Percentiles rank a stretch among this genome's conserved stretches.
Conservation (phyloP, 1,139 yeast genomes). For the Candida glucosophila region DNA sequence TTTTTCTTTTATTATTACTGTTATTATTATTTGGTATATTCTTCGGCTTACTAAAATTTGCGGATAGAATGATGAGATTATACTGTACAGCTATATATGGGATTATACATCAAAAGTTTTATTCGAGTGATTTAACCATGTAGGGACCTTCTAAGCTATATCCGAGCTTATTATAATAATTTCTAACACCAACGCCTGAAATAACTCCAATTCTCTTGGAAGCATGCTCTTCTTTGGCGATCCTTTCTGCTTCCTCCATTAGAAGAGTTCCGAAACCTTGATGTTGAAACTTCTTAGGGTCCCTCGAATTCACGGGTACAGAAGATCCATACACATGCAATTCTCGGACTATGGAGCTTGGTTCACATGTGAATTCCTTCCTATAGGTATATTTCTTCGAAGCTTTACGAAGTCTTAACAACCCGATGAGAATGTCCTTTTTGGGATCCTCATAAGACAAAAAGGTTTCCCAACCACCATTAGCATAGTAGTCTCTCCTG, state of each 20-base stretch:
- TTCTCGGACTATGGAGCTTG: constrained; percentile 89
- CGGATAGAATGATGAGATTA: too few relatives aligned
- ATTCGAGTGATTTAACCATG: constrained; percentile 72
- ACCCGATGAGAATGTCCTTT: constrained; percentile 89
- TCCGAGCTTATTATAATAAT: constrained; percentile 87
- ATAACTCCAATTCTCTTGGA: constrained; percentile 86
- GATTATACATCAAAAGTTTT: neutral
- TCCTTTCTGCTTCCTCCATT: constrained; percentile 98
- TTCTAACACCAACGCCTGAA: constrained; percentile 96
- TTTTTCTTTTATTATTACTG: neutral
- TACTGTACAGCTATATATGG: neutral
- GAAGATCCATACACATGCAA: constrained; percentile 96
- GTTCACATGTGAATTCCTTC: constrained; percentile 77
- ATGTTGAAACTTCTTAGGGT: constrained; percentile 96
- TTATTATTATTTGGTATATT: neutral
- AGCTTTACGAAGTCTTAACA: constrained; percentile 81
- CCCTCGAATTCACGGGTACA: constrained; percentile 95
- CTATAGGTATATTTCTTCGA: constrained; percentile 84
- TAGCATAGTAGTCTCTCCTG: constrained; percentile 93
- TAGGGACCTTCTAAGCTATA: constrained; percentile 91
- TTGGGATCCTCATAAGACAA: constrained; percentile 94
- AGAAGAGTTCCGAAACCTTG: constrained; percentile 96
- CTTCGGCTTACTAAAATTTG: neutral
- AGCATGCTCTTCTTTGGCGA: constrained; percentile 93
- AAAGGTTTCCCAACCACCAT: constrained; percentile 99